These are phyloP conservation scores for Chrysopogon serrulatus DNA, from an alignment of 176 grass and related monocot species.

Conservation along the genomic window DNA sequence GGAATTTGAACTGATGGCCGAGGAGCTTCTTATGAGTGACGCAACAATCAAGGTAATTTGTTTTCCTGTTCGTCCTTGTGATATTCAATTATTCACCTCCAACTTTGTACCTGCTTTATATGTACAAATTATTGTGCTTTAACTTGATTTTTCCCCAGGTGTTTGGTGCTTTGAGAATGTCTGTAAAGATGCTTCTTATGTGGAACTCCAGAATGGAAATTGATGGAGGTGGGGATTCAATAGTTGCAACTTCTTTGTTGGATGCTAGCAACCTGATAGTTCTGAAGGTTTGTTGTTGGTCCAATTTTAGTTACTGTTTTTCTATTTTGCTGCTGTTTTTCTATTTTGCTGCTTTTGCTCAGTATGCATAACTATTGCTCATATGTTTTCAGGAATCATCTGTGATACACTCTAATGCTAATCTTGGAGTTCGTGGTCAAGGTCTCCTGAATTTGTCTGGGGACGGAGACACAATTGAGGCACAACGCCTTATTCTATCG, in stretches of 20 bases:
- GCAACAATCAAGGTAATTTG: slow-evolving; percentile 87
- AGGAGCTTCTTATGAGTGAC: slow-evolving; percentile 99
- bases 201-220: slow-evolving; percentile 97
- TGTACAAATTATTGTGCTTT: not conserved
- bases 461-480: slow-evolving; percentile 84
- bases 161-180: slow-evolving; percentile 94
- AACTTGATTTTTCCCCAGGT: slow-evolving; percentile 57
- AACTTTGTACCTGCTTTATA: slow-evolving; percentile 6
- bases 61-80: slow-evolving; percentile 16
- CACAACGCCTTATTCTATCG: slow-evolving; percentile 93
- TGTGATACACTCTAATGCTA: slow-evolving; percentile 96
- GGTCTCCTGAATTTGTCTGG: slow-evolving; percentile 97
- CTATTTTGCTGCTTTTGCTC: slow-evolving; percentile 2
- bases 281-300: slow-evolving; percentile 62
- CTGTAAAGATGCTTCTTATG: slow-evolving; percentile 99
- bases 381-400: slow-evolving; percentile 75
- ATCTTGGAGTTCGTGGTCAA: slow-evolving; percentile 99
- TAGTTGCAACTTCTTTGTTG: slow-evolving; percentile 90
- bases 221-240: slow-evolving; percentile 79
- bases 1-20: slow-evolving; percentile 95
- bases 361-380: not conserved
- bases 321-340: not conserved
- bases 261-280: slow-evolving; percentile 99
- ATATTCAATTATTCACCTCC: not conserved
- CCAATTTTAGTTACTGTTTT: not conserved